These are phyloP conservation scores for Flaveria linearis DNA, from an alignment of 129 eudicot species.

Conservation along the genomic window DNA sequence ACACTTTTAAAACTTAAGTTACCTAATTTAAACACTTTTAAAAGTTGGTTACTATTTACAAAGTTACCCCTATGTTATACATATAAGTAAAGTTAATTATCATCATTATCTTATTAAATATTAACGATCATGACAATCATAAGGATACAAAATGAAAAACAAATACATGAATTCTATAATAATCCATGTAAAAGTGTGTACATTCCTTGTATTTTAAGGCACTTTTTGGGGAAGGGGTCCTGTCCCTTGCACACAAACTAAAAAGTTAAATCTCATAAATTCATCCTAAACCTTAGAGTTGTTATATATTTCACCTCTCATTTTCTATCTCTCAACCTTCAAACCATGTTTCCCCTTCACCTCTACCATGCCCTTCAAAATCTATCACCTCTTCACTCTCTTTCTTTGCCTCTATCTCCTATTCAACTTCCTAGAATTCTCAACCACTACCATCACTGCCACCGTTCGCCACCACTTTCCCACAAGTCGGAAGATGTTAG, in stretches of 20 bases:
- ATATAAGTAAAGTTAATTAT: too few relatives aligned
- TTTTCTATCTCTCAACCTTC: conserved; percentile 33
- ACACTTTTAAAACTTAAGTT: too few relatives aligned
- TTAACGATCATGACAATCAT: too few relatives aligned
- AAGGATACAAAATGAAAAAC: too few relatives aligned
- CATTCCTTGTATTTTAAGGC: conserved; percentile 37
- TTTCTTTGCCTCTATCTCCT: conserved; percentile 25
- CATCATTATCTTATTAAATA: too few relatives aligned
- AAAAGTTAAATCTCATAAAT: conserved; percentile 20
- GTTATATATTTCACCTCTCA: conserved; percentile 33
- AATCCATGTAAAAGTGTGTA: conserved; percentile 12
- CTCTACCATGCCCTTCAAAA: conserved; percentile 33
- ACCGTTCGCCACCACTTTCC: not conserved
- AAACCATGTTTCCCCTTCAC: conserved; percentile 39
- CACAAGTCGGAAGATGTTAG: conserved; percentile 27
- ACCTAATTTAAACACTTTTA: too few relatives aligned
- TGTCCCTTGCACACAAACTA: conserved; percentile 16
- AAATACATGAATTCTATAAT: too few relatives aligned
- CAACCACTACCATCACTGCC: conserved; percentile 4
- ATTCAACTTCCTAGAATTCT: conserved; percentile 11
- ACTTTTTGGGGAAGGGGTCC: conserved; percentile 31
- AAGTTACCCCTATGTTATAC: too few relatives aligned
- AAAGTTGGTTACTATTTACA: too few relatives aligned
- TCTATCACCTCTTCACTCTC: conserved; percentile 23
- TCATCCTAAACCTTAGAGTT: conserved; percentile 10